Evolutionary conservation across 495 filamentous ascomycete species (phyloP).

Genomic region (Aspergillus sclerotiicarbonarius): DNA sequence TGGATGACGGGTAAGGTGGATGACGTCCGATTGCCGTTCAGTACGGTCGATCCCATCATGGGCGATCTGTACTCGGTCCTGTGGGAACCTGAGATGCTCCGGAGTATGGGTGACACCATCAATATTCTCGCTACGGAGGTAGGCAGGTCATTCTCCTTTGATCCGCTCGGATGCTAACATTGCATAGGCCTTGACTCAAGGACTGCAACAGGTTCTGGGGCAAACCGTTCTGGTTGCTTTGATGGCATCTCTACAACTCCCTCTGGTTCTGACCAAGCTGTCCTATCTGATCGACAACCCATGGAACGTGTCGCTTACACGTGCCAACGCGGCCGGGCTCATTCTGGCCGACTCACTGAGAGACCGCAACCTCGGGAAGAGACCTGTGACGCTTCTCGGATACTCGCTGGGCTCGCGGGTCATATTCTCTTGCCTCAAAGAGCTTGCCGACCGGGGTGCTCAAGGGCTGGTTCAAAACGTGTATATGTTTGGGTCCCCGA

Average conservation of each 20-base stretch:
- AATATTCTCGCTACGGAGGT: conserved; percentile 98
- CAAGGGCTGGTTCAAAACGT: conserved; percentile 92
- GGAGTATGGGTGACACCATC: conserved; percentile 95
- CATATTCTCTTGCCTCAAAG: conserved; percentile 88
- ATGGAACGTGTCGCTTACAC: conserved; percentile 90
- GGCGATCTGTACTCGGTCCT: conserved; percentile 95
- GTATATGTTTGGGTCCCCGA: conserved; percentile 87
- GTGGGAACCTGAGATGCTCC: conserved; percentile 98
- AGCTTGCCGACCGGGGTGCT: conserved; percentile 85
- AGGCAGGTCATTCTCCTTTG: conserved; percentile 22
- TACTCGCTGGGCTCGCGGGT: conserved; percentile 92
- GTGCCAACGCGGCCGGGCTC: conserved; percentile 83
- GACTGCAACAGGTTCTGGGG: conserved; percentile 91
- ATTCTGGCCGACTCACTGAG: conserved; percentile 94
- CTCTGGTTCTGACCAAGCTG: conserved; percentile 89
- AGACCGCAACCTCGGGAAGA: conserved; percentile 84
- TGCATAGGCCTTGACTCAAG: conserved; percentile 82
- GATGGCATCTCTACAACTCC: conserved; percentile 92
- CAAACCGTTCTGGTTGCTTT: conserved; percentile 82
- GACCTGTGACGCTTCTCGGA: conserved; percentile 92
- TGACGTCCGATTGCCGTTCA: conserved; percentile 91
- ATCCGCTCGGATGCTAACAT: conserved; percentile 8
- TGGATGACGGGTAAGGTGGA: conserved; percentile 99
- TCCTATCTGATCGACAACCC: conserved; percentile 98
- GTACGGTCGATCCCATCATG: conserved; percentile 96